Evolutionary conservation across 805 yeast genomes (phyloP).

Genomic region (Saccharomycopsis fodiens): DNA sequence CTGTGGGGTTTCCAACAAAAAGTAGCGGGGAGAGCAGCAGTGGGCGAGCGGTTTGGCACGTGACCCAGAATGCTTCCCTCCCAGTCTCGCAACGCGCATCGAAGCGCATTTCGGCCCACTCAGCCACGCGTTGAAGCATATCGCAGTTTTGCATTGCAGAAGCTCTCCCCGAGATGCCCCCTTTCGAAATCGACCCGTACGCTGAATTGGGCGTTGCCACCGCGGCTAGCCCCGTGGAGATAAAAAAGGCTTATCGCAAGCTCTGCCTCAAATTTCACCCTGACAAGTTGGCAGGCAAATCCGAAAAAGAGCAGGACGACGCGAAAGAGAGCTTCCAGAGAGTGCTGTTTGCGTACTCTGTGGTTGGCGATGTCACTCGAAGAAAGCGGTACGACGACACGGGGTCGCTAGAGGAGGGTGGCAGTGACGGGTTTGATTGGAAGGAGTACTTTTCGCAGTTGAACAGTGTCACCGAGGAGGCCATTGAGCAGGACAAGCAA

Average conservation of each 20-base stretch:
- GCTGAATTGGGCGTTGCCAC: constrained; percentile 37
- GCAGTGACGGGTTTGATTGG: constrained; percentile 46
- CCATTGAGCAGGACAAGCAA: constrained; percentile 60
- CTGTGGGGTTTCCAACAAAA: no score
- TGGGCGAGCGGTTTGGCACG: no score
- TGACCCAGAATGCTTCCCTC: no score
- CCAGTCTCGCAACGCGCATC: no score
- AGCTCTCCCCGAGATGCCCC: constrained; percentile 6
- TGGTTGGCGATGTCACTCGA: constrained; percentile 51
- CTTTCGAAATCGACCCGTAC: constrained; percentile 56
- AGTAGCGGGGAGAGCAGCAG: no score
- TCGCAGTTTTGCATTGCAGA: no score
- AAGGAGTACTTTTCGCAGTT: constrained; percentile 43
- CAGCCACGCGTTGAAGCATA: no score
- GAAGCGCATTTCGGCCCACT: no score
- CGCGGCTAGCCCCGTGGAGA: constrained; percentile 40
- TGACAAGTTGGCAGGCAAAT: constrained; percentile 45
- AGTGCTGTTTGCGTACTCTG: constrained; percentile 67
- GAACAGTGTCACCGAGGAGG: constrained; percentile 47
- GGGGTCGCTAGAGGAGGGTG: constrained; percentile 47
- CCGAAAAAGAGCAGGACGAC: constrained; percentile 28
- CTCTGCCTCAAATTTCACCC: constrained; percentile 63
- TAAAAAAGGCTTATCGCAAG: constrained; percentile 62
- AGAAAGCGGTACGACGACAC: constrained; percentile 60
- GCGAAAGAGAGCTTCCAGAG: constrained; percentile 47